Percentiles rank a stretch among this genome's conserved stretches.
These are phyloP conservation scores for Mitragyna speciosa DNA, from an alignment of 257 asterid species.

Conservation along the genomic window DNA sequence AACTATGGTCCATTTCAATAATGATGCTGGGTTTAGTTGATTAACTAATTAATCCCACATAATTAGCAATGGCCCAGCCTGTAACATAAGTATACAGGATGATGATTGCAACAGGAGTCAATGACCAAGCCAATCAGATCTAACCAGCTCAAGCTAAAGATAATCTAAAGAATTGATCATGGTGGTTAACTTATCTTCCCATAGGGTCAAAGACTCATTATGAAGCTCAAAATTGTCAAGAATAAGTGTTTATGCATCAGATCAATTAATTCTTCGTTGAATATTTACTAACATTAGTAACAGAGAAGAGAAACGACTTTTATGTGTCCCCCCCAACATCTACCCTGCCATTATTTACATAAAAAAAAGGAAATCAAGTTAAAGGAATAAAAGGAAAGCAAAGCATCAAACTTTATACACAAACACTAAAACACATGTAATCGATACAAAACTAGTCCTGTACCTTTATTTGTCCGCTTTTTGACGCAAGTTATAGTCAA, in stretches of 20 bases:
- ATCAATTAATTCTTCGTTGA: neutral
- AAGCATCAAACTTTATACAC: neutral
- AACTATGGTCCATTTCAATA: neutral
- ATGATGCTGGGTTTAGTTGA: neutral
- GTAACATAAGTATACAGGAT: no score
- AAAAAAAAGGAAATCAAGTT: neutral
- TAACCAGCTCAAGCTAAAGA: neutral
- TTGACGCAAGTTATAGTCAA: neutral
- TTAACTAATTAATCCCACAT: constrained; percentile 8
- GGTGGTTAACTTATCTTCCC: neutral
- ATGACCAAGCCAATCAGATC: neutral
- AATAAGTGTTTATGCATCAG: no score
- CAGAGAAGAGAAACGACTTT: no score
- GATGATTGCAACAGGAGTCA: neutral
- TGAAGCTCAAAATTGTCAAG: neutral
- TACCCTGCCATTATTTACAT: no score
- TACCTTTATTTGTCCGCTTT: neutral
- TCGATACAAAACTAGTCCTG: neutral
- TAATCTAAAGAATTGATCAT: neutral
- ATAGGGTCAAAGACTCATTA: neutral
- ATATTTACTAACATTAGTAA: neutral
- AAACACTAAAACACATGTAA: neutral
- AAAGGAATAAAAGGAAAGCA: neutral
- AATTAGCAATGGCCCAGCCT: neutral
- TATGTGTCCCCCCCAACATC: no score